These are phyloP conservation scores for Mucor lusitanicus DNA, from an alignment of 371 early-diverging fungal genomes.

Conservation along the genomic window DNA sequence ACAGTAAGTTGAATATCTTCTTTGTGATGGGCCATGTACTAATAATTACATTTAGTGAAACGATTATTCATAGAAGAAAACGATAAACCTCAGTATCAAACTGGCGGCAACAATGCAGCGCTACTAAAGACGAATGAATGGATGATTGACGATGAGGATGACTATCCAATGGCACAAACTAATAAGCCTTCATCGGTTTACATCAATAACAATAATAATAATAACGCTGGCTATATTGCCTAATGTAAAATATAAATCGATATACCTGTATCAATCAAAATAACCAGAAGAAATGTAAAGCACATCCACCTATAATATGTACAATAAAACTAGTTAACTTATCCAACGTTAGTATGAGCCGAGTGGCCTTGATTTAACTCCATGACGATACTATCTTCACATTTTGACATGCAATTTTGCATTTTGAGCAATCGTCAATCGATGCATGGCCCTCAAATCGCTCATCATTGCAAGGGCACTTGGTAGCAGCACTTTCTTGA, in stretches of 20 bases:
- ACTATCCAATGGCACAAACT: background rate
- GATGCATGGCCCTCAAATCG: background rate
- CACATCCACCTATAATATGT: background rate
- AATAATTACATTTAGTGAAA: slow-evolving; percentile 14
- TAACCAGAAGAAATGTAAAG: background rate
- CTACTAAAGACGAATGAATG: slow-evolving; percentile 17
- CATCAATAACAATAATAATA: background rate
- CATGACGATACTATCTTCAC: too few species aligned
- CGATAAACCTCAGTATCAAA: slow-evolving; percentile 1
- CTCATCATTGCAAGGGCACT: too few species aligned
- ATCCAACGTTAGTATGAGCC: too few species aligned
- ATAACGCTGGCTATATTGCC: background rate
- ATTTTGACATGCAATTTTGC: too few species aligned
- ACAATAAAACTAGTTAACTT: background rate
- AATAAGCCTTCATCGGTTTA: background rate
- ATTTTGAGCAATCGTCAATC: background rate
- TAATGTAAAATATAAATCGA: background rate
- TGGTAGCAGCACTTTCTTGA: background rate
- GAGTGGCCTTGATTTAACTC: too few species aligned
- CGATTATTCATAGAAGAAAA: slow-evolving; percentile 19
- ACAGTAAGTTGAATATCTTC: slow-evolving; percentile 32
- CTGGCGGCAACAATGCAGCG: background rate
- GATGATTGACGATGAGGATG: slow-evolving; percentile 33
- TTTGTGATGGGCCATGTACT: background rate
- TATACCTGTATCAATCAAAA: background rate